These are phyloP conservation scores for Cystoderma amianthinum DNA, from an alignment of 768 basidiomycete species.

Conservation along the genomic window DNA sequence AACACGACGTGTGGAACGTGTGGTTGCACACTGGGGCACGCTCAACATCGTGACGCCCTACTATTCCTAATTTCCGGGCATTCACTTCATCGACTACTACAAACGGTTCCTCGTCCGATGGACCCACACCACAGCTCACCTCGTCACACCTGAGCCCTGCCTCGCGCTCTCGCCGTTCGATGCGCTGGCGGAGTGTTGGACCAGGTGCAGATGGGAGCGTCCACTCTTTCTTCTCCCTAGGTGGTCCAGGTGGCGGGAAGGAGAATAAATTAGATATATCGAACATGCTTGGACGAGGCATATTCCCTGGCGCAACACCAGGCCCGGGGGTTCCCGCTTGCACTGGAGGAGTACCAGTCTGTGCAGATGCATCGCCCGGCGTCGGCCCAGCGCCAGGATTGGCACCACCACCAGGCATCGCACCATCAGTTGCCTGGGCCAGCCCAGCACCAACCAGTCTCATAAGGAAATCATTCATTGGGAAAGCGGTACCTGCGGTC, in stretches of 20 bases:
- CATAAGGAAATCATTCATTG: too few relatives aligned
- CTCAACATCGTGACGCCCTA: conserved; percentile 11
- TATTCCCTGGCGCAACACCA: too few relatives aligned
- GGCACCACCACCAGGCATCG: neutral
- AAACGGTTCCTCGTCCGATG: conserved; percentile 64
- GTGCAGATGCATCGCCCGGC: neutral
- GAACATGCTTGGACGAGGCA: too few relatives aligned
- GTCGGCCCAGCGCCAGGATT: neutral
- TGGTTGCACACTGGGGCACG: conserved; percentile 45
- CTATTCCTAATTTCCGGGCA: conserved; percentile 32
- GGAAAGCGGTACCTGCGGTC: too few relatives aligned
- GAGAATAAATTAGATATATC: too few relatives aligned
- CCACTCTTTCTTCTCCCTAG: conserved; percentile 46
- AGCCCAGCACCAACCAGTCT: too few relatives aligned
- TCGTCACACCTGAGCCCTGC: conserved; percentile 68
- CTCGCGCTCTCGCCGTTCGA: conserved; percentile 70
- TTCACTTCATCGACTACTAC: conserved; percentile 19
- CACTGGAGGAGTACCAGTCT: neutral
- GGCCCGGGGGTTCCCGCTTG: too few relatives aligned
- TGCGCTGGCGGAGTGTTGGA: conserved; percentile 60
- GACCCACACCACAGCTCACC: conserved; percentile 67
- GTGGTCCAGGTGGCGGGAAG: too few relatives aligned
- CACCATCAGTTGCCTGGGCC: too few relatives aligned
- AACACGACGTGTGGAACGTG: conserved; percentile 64
- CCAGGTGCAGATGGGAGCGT: conserved; percentile 58